Conservation (phyloP, 208 protist genomes). For the Porcisia deanei region DNA sequence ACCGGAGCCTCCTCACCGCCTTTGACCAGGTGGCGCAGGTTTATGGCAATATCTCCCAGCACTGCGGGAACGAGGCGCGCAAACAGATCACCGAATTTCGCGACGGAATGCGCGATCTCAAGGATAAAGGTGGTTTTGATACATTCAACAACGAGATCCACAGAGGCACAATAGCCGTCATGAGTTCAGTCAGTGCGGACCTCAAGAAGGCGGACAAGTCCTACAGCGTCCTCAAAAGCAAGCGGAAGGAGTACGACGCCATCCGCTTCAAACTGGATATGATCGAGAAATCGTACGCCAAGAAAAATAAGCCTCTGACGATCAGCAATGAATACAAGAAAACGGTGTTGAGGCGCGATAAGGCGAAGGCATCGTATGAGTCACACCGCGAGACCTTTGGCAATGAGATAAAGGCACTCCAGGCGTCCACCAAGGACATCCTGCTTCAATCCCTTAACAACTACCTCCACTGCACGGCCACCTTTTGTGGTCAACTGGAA, state of each 20-base stretch:
- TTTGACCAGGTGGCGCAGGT: conserved; percentile 53
- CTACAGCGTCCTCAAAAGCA: conserved; percentile 32
- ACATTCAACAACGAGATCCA: conserved; percentile 62
- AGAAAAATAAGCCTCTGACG: conserved; percentile 64
- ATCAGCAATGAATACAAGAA: conserved; percentile 57
- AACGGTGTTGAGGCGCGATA: conserved; percentile 42
- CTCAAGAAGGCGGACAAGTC: conserved; percentile 46
- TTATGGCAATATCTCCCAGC: conserved; percentile 52
- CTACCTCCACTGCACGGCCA: conserved; percentile 50
- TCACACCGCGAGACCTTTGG: conserved; percentile 33
- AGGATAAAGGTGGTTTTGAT: conserved; percentile 56
- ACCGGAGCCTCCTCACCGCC: conserved; percentile 46
- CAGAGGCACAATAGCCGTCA: conserved; percentile 26
- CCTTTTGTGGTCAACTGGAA: conserved; percentile 54
- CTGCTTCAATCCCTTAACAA: conserved; percentile 47
- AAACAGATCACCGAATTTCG: conserved; percentile 37
- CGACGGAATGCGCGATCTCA: conserved; percentile 57
- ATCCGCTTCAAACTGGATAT: conserved; percentile 47
- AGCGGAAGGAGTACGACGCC: conserved; percentile 59
- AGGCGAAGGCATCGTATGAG: conserved; percentile 41
- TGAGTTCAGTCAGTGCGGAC: conserved; percentile 34
- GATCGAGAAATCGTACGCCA: conserved; percentile 68
- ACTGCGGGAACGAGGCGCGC: conserved; percentile 26
- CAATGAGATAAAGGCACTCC: conserved; percentile 33
- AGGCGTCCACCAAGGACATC: conserved; percentile 20